Evolutionary conservation across 1,284 basidiomycete genomes (phyloP).

Genomic region (Marasmius oreades): DNA sequence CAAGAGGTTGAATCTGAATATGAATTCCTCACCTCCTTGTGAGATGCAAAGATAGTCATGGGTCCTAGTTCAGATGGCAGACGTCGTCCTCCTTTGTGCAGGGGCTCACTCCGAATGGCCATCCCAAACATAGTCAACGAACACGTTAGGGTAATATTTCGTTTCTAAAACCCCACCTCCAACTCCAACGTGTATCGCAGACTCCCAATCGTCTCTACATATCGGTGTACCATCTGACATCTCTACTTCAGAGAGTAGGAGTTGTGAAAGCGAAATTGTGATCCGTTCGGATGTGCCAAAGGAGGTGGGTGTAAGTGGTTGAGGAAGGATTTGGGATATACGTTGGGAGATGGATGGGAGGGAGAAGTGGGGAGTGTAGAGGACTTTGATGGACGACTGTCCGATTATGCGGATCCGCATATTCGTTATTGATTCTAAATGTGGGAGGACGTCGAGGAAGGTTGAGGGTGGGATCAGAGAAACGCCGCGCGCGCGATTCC

Average conservation of each 20-base stretch:
- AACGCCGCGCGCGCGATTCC: conserved; percentile 94
- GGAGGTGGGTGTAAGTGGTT: background rate
- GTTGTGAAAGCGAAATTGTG: conserved; percentile 66
- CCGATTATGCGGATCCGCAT: conserved; percentile 54
- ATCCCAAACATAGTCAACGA: conserved; percentile 66
- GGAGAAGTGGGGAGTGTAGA: conserved; percentile 80
- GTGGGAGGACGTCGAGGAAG: conserved; percentile 70
- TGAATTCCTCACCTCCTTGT: too few relatives aligned
- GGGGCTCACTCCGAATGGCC: conserved; percentile 34
- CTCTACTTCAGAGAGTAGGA: conserved; percentile 75
- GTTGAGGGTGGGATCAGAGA: conserved; percentile 89
- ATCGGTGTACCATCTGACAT: conserved; percentile 47
- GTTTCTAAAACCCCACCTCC: conserved; percentile 46
- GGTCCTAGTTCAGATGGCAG: too few relatives aligned
- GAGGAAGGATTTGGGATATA: background rate
- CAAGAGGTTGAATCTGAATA: too few relatives aligned
- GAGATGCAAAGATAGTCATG: too few relatives aligned
- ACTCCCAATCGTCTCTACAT: conserved; percentile 67
- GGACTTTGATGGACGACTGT: conserved; percentile 67
- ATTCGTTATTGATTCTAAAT: conserved; percentile 62
- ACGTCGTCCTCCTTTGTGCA: too few relatives aligned
- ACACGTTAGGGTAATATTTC: conserved; percentile 67
- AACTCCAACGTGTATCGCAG: conserved; percentile 34
- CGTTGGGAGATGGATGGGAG: conserved; percentile 63
- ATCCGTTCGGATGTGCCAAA: conserved; percentile 60